Conservation (phyloP, 78 protist species). For the Tieghemostelium lacteum region DNA sequence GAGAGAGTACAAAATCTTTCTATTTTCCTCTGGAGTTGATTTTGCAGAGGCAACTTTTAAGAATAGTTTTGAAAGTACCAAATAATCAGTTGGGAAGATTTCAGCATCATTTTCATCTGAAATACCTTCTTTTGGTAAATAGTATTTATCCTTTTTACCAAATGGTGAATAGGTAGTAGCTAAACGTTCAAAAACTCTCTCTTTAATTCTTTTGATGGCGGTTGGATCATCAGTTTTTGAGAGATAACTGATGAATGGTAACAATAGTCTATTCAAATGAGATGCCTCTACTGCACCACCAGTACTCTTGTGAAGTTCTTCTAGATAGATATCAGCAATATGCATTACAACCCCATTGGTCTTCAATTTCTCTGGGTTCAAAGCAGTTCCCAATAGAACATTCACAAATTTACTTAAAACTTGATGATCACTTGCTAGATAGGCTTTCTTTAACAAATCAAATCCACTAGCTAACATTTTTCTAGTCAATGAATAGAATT, state of each 20-base stretch:
- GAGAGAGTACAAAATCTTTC: neutral
- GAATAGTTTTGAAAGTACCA: constrained; percentile 43
- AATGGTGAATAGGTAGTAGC: constrained; percentile 57
- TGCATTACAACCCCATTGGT: constrained; percentile 49
- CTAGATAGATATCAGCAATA: constrained; percentile 65
- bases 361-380: neutral
- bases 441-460: neutral
- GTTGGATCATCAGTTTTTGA: constrained; percentile 40
- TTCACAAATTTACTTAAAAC: neutral
- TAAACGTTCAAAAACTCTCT: constrained; percentile 46
- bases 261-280: constrained; percentile 5
- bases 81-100: constrained; percentile 54
- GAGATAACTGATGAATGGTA: constrained; percentile 58
- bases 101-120: constrained; percentile 8
- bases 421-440: neutral
- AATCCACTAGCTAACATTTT: constrained; percentile 27
- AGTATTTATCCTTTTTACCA: constrained; percentile 36
- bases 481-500: constrained; percentile 41
- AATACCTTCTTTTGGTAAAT: constrained; percentile 14
- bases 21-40: constrained; percentile 16
- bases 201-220: constrained; percentile 28
- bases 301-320: constrained; percentile 14
- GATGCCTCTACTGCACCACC: constrained; percentile 25
- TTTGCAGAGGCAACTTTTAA: constrained; percentile 57
- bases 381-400: neutral